Evolutionary conservation across 2,329 filamentous ascomycete species (phyloP), one percentile per base, ranked within the genome.

Genomic region (Talaromyces islandicus): DNA sequence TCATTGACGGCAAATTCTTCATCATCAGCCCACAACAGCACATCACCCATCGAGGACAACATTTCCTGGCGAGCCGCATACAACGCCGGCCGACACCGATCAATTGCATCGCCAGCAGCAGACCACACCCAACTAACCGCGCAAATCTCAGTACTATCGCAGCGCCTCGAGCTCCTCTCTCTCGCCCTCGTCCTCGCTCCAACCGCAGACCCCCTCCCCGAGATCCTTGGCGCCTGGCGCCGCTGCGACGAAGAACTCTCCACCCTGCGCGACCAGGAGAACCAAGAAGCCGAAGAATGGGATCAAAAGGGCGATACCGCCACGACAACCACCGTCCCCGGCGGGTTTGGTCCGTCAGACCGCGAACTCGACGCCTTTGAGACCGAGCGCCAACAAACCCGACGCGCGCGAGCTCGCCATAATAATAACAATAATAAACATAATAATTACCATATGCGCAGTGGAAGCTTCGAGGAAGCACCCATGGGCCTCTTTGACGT

Each of bases 61-160:
- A 79, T 84, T 30, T 84, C 84, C 60, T 88, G 85, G 85, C 83
- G 84, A 29, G 85, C 85, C 35, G 85, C 85, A 14, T 83, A 86
- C 68, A 79, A 81, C 60, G 85, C 85, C 21, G 85, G 85, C 19
- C 80, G 83, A 54, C 81, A 85, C 72, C 78, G 80, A 56, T 65
- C 73, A 21, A 6, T n/a, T 3, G 7, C 52, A 65, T 67, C 58
- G 70, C n/a, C 55, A 17, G 62, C 63, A 67, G 29, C 68, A 58
- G 67, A 63, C 60, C 63, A 71, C 29, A 62, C 72, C 61, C 63
- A 68, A 65, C 67, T 78, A 30, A 72, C 71, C 62, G 66, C 75
- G 63, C 70, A 80, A 66, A 78, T 88, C 24, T 78, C 80, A 51
- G 79, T 80, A 57, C 78, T 88, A 14, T 83, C 86, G 57, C 85